These are phyloP conservation scores for Wickerhamomyces chambardii DNA, from an alignment of 805 yeast species.

Conservation along the genomic window DNA sequence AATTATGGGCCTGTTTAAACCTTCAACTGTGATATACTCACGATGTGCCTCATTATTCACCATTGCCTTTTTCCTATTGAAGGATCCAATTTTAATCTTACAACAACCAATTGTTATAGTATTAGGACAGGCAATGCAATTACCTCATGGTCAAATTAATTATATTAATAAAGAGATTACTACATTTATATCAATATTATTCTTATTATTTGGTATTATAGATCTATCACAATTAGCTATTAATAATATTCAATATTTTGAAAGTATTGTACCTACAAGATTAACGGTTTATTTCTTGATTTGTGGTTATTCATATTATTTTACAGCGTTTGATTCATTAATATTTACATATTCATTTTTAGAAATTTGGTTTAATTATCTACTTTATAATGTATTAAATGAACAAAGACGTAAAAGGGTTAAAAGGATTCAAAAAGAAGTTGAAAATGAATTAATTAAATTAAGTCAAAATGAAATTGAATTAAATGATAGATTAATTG, in stretches of 20 bases:
- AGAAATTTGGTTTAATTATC: constrained; percentile 64
- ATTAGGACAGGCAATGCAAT: constrained; percentile 50
- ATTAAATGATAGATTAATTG: constrained; percentile 7
- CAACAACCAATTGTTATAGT: constrained; percentile 39
- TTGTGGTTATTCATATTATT: constrained; percentile 41
- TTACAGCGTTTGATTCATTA: not conserved
- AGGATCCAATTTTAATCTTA: constrained; percentile 35
- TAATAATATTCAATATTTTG: constrained; percentile 38
- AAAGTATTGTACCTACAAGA: constrained; percentile 51
- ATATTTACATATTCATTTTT: constrained; percentile 27
- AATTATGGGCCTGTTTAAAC: constrained; percentile 42
- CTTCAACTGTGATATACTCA: constrained; percentile 35
- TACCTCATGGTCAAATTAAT: constrained; percentile 31
- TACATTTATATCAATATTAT: constrained; percentile 39
- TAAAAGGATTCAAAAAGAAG: constrained; percentile 30
- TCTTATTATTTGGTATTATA: constrained; percentile 32
- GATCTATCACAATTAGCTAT: constrained; percentile 55
- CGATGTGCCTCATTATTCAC: constrained; percentile 36
- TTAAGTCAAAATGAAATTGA: constrained; percentile 8
- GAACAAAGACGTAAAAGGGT: constrained; percentile 43
- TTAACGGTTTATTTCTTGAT: constrained; percentile 38
- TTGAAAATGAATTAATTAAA: constrained; percentile 9
- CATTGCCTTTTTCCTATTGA: constrained; percentile 35
- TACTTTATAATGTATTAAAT: constrained; percentile 50
- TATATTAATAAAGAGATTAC: constrained; percentile 8